Base-by-base conservation (phyloP, 2,329 filamentous ascomycete species). In the Claviceps quebecensis region DNA sequence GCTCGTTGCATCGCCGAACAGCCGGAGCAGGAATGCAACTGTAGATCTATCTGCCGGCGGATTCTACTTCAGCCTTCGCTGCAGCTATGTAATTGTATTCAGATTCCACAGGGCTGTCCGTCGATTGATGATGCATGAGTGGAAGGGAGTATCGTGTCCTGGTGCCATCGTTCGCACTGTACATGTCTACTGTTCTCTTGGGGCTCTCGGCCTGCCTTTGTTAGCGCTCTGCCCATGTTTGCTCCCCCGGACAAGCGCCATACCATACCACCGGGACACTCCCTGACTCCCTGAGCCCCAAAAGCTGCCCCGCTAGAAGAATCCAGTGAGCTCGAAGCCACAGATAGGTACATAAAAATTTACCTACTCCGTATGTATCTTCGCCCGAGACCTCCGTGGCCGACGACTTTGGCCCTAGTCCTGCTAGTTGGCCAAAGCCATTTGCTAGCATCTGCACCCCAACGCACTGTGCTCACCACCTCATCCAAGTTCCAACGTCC, bases 21-120 rank as follows among this genome's bases (percentile, higher is more conserved):
- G 36, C 19, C 17, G 40, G 34, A 46, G 36, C 22, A 46, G 22
- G 36, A 34, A 45, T 50, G 36, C 36, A 4, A 36, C 45, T 4
- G 45, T 36, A 50, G 49, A 50, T 50, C 49, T 50, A 50, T 50
- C 49, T 50, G 43, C 49, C 40, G 49, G 49, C 36, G 49, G 49
- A 23, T 11, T 34, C 29, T 34, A 9, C 9, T 34, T 11, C 29
- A 34, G 29, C 29, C 8, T 34, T 50, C n/a, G 43, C 36, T 37
- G 49, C 49, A 40, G 43, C 49, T 40, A n/a, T n/a, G n/a, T n/a
- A 13, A 9, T 40, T 46, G 34, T 29, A 29, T 36, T 6, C 49
- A 39, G 34, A 34, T 34, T 34, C 29, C 29, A 34, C 29, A 7
- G 29, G 9, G 9, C 11, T 4, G 29, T 22, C 36, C 40, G 49